Base-by-base conservation (phyloP, 306 rosid species). In the Betula pendula region DNA sequence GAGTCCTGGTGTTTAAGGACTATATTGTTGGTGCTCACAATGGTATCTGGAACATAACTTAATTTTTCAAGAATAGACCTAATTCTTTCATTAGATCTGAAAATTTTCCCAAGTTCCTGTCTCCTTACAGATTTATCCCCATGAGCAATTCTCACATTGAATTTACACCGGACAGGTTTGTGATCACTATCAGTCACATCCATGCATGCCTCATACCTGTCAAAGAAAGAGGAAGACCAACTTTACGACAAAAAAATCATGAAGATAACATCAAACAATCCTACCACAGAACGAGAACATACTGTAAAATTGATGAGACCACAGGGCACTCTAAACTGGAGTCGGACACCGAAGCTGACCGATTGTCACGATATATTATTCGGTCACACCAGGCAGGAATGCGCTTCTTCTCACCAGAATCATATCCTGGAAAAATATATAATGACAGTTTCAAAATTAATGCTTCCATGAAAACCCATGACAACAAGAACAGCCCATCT, bases 371-470 rank as follows among this genome's bases (percentile, higher is more conserved):
- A 81, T 96, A 96, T 84, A 96, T 96, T 81, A 96, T 82, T 84
- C 99, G 82, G 82, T 96, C 99, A 76, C 99, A 96, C 99, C 99
- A 96, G 24, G 99, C 99, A 56, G 99, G 99, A 76, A 96, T 96
- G 40, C 98, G 88, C 79, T 93, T 96, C 88, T 96, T 96, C 93
- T 92, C 99, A 38, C 99, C 99, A 75, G 99, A 87, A 79, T 96
- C 99, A 73, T 96, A 93, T 45, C 99, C 99, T 96, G 84, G 14
- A 82, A 72, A 81, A 70, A 63, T 38, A 22, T 20, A 53, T 38
- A 8, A 49, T 19, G 15, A n/a, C 73, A 73, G 77, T 80, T 74
- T 6, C 25, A 29, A 44, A 17, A 60, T 60, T 65, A 38, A 29
- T 42, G 47, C 55, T 31, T 7, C 69, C 42, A 14, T 24, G 14